Conservation (phyloP, 192 early-diverging fungal species). For the Mortierella antarctica region DNA sequence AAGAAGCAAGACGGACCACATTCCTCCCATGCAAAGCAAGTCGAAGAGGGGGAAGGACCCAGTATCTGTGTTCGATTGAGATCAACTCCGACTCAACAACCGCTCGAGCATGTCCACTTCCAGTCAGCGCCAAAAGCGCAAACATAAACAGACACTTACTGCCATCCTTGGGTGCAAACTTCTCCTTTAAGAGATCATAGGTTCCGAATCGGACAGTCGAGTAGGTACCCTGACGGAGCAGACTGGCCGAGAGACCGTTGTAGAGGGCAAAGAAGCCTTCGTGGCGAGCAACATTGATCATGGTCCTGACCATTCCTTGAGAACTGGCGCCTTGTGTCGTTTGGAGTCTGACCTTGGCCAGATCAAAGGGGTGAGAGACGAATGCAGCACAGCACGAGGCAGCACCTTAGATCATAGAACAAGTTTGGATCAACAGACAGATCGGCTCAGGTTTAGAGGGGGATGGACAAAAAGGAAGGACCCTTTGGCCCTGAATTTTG, state of each 20-base stretch:
- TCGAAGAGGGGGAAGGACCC: not conserved
- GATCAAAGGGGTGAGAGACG: slow-evolving; percentile 85
- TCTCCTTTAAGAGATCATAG: slow-evolving; percentile 76
- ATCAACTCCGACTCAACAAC: slow-evolving; percentile 1
- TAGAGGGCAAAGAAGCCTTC: slow-evolving; percentile 78
- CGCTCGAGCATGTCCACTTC: not conserved
- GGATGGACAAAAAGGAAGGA: slow-evolving; percentile 1
- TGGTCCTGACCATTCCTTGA: slow-evolving; percentile 76
- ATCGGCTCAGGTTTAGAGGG: not conserved
- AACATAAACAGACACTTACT: slow-evolving; percentile 42
- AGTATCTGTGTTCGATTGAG: not conserved
- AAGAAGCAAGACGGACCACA: not conserved
- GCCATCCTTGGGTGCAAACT: slow-evolving; percentile 59
- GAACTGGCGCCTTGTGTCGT: slow-evolving; percentile 72
- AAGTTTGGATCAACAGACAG: slow-evolving; percentile 6
- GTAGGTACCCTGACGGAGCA: slow-evolving; percentile 84
- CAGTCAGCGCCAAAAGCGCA: not conserved
- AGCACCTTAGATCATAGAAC: slow-evolving; percentile 55
- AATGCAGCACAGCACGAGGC: slow-evolving; percentile 68
- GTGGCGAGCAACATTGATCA: slow-evolving; percentile 74
- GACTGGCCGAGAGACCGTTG: slow-evolving; percentile 75
- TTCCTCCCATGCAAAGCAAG: no score
- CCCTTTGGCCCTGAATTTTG: slow-evolving; percentile 2
- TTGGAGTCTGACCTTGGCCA: slow-evolving; percentile 93
- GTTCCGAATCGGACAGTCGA: slow-evolving; percentile 82